Base-by-base conservation (phyloP, 306 rosid genomes). In the Cicer chorassanicum region DNA sequence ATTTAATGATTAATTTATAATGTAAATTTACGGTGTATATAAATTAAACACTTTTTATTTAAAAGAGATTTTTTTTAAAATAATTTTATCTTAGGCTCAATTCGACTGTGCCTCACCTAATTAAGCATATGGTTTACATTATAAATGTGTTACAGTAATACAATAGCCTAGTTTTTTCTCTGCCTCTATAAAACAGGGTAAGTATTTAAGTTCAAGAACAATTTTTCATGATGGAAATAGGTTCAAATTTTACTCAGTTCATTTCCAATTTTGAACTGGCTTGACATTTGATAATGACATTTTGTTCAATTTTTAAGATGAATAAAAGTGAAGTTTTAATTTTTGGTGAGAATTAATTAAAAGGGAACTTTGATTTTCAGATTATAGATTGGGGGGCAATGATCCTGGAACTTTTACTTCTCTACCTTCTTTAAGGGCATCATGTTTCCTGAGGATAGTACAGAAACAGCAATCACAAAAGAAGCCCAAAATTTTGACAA, bases 401-500 rank as follows among this genome's bases (percentile, higher is more conserved):
- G 34, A 29, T 29, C 34, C 46, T 51, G 68, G 53, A 78, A 64
- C 76, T 68, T 29, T 29, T 29, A 29, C 34, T 29, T 29, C 34
- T 29, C 34, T 3, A 3, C 34, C 34, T 29, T 29, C 34, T 29
- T 29, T 29, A 72, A 16, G 21, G 81, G 65, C 40, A 63, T 60
- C 55, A 6, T 46, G 81, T 76, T 76, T 70, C 50, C 50, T 54
- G 11, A 75, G 59, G 65, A 64, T 5, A 39, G 29, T 51, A 60
- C 78, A 60, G 24, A 81, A 81, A 78, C 8, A 76, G 54, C 6
- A 9, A 45, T 21, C 15, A 56, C 9, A 68, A 57, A 79, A 76
- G 67, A 40, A 70, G 59, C 64, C 7, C 54, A 77, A 13, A 77
- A 53, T 40, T 64, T 84, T 84, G 87, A 78, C 80, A 76, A 60